Evolutionary conservation across 179 eudicot species (phyloP), one percentile per base, ranked within the genome.

Genomic region (Silene noctiflora): DNA sequence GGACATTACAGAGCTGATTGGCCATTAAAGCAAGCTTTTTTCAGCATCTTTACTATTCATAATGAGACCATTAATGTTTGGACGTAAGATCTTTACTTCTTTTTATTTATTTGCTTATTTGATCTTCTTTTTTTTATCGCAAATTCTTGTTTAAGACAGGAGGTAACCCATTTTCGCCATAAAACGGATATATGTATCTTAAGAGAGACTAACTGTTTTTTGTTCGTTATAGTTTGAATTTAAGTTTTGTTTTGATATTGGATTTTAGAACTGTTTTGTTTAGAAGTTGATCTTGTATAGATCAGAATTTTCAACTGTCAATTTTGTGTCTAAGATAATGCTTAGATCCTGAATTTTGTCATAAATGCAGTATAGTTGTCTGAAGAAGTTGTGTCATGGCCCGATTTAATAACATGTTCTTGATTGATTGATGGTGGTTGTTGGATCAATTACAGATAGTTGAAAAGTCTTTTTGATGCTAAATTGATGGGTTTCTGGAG

Each of bases 61-160:
- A 94, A 94, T 72, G 98, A 94, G 83, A 94, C 97, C 76, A 90
- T 94, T 73, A 94, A 92, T 77, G 94, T 94, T 61, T 92, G 97
- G 98, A 94, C 97, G 97, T 92, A 88, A 81, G 96, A 19, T 51
- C 42, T 39, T 39, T 39, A 29, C 16, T 29, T 55, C 20, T 25
- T 7, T 9, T 16, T 44, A 6, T 42, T 48, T 42, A 2, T 19
- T 65, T 67, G 0, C 1, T 35, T 6, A 24, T 14, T 67, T 24
- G 0, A 4, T 9, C n/a, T 1, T 14, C n/a, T 4, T 51, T 2
- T 31, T 29, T 29, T 29, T 29, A 29, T 29, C 33, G 33, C 33
- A 29, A 29, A 29, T 29, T 29, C 33, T 29, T 29, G 33, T 29
- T 29, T 29, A 29, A 29, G 33, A 29, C 33, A 2, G 33, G 33